These are phyloP conservation scores for Hericium alpestre DNA, from an alignment of 768 basidiomycete species.

Conservation along the genomic window DNA sequence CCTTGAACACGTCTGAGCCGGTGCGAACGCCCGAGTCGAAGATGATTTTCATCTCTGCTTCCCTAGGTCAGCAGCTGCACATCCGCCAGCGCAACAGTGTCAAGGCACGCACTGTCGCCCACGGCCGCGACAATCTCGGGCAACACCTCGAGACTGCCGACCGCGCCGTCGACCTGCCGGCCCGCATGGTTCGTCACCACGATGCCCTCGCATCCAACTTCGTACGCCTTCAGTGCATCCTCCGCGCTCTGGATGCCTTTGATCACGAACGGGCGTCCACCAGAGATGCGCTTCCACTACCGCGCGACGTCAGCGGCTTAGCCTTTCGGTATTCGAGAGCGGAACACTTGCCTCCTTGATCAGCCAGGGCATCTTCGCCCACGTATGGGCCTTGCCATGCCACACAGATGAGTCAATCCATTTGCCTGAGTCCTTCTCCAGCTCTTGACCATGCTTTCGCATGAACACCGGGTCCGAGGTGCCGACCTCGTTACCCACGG, in stretches of 20 bases:
- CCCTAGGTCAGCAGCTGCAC: not conserved
- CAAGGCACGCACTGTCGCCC: constrained; percentile 30
- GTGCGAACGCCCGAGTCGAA: constrained; percentile 46
- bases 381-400: constrained; percentile 42
- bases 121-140: constrained; percentile 42
- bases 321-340: too few species aligned
- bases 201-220: constrained; percentile 40
- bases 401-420: constrained; percentile 39
- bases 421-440: constrained; percentile 31
- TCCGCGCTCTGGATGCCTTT: constrained; percentile 42
- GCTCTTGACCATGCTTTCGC: constrained; percentile 32
- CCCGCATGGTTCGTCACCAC: constrained; percentile 50
- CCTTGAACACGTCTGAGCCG: constrained; percentile 46
- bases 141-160: constrained; percentile 38
- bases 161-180: constrained; percentile 46
- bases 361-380: constrained; percentile 41
- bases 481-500: constrained; percentile 36
- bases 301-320: too few species aligned
- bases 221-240: constrained; percentile 37
- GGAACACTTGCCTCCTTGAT: constrained; percentile 27
- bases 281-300: constrained; percentile 38
- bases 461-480: constrained; percentile 40
- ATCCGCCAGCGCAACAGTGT: not conserved
- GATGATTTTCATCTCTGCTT: constrained; percentile 35
- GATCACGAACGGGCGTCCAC: constrained; percentile 38